phyloP scores from a whole-genome alignment of 371 early-diverging fungal genomes.

The Mortierella sp. region DNA sequence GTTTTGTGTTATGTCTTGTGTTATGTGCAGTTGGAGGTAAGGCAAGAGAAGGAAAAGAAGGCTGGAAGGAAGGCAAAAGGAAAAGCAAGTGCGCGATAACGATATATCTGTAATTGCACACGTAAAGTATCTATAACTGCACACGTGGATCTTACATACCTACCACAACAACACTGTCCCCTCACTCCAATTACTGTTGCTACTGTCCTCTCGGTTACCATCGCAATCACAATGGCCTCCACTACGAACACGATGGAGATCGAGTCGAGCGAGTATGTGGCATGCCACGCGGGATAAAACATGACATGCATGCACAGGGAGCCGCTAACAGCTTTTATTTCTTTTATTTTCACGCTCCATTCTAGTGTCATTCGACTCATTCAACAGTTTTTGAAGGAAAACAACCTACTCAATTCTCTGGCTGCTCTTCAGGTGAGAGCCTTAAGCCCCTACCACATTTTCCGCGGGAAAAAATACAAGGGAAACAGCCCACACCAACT shows the following conservation, averaged over 20 bases:
- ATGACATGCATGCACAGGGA: too few species aligned
- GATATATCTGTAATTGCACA: neutral
- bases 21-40: too few species aligned
- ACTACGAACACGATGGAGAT: slow-evolving; percentile 66
- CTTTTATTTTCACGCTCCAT: neutral
- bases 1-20: too few species aligned
- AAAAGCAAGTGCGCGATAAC: too few species aligned
- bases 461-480: too few species aligned
- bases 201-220: neutral
- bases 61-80: neutral
- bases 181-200: too few species aligned
- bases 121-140: slow-evolving; percentile 11
- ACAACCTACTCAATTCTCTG: slow-evolving; percentile 80
- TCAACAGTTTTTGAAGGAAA: slow-evolving; percentile 92
- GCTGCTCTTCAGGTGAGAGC: slow-evolving; percentile 71
- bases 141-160: slow-evolving; percentile 5
- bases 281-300: too few species aligned
- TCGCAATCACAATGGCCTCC: slow-evolving; percentile 16
- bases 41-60: neutral
- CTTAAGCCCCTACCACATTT: too few species aligned
- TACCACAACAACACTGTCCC: neutral
- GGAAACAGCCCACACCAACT: too few species aligned
- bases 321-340: neutral
- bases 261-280: slow-evolving; percentile 73
- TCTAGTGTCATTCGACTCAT: slow-evolving; percentile 86